Evolutionary conservation across 441 rosid species (phyloP).

Genomic region (Euphorbia schlechtendalii): DNA sequence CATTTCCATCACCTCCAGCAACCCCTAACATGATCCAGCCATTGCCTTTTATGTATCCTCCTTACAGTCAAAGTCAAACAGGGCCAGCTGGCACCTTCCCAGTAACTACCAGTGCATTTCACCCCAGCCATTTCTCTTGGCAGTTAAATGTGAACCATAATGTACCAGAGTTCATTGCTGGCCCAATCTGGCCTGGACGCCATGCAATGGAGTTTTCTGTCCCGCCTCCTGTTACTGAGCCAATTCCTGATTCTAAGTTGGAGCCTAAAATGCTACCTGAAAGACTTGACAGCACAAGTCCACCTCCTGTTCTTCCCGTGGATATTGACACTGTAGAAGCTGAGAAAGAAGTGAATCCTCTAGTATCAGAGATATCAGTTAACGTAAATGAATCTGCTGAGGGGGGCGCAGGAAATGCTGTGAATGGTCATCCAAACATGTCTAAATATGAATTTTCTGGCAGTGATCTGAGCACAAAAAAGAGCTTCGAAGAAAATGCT

Average conservation of each 20-base stretch:
- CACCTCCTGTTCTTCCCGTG: constrained; percentile 42
- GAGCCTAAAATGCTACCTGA: constrained; percentile 35
- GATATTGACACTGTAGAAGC: constrained; percentile 46
- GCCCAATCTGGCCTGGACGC: constrained; percentile 72
- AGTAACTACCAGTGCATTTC: constrained; percentile 65
- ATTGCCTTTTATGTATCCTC: constrained; percentile 80
- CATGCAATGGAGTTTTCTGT: constrained; percentile 64
- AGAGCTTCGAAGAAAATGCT: constrained; percentile 23
- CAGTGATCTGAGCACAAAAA: constrained; percentile 28
- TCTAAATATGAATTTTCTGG: constrained; percentile 24
- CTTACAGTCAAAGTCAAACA: constrained; percentile 60
- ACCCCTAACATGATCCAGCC: constrained; percentile 90
- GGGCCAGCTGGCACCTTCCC: constrained; percentile 75
- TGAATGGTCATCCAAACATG: constrained; percentile 35
- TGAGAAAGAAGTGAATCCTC: constrained; percentile 37
- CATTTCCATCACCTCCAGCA: constrained; percentile 83
- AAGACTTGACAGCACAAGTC: constrained; percentile 27
- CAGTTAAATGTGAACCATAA: constrained; percentile 57
- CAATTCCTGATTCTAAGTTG: constrained; percentile 42
- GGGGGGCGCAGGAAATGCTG: constrained; percentile 23
- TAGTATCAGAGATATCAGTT: constrained; percentile 29
- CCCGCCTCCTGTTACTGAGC: constrained; percentile 60
- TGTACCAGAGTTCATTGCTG: constrained; percentile 62
- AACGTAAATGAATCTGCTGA: constrained; percentile 26
- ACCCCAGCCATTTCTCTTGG: constrained; percentile 89